Evolutionary conservation across 2,329 filamentous ascomycete genomes (phyloP).

Genomic region (Paraphoma chrysanthemicola): DNA sequence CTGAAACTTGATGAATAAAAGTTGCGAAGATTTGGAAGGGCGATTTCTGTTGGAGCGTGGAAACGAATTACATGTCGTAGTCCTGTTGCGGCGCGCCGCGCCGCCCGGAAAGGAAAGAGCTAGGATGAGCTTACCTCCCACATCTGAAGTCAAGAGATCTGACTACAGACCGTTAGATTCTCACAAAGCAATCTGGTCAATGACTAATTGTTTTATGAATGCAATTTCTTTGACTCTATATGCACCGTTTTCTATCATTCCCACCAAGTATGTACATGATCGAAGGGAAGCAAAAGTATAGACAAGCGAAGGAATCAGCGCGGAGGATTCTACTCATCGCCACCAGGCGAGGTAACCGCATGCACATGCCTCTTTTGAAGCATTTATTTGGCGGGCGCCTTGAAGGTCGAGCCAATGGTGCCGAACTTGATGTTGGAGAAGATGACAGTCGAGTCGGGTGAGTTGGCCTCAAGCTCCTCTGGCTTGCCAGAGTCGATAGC

Average conservation of each 20-base stretch:
- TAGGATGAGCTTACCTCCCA: too few relatives aligned
- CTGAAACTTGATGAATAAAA: too few relatives aligned
- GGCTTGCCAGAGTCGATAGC: slow-evolving; percentile 45
- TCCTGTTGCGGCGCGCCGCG: too few relatives aligned
- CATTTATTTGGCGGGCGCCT: slow-evolving; percentile 33
- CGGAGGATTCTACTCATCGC: neutral
- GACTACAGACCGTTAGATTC: neutral
- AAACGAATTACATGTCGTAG: too few relatives aligned
- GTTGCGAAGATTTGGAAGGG: too few relatives aligned
- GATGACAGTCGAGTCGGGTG: slow-evolving; percentile 42
- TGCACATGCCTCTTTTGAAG: neutral
- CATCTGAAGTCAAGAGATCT: neutral
- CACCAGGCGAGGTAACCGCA: neutral
- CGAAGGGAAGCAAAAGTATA: slow-evolving; percentile 9
- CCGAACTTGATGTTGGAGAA: slow-evolving; percentile 52
- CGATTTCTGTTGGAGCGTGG: too few relatives aligned
- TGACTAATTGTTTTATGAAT: slow-evolving; percentile 3
- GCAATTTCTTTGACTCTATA: slow-evolving; percentile 15
- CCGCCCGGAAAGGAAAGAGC: too few relatives aligned
- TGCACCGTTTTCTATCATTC: slow-evolving; percentile 4
- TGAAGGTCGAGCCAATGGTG: slow-evolving; percentile 49
- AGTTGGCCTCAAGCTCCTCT: slow-evolving; percentile 45
- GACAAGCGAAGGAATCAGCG: neutral
- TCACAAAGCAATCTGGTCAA: neutral
- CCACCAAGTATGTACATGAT: slow-evolving; percentile 17